Evolutionary conservation across 2,329 filamentous ascomycete species (phyloP).

Genomic region (Basipetospora chlamydospora): DNA sequence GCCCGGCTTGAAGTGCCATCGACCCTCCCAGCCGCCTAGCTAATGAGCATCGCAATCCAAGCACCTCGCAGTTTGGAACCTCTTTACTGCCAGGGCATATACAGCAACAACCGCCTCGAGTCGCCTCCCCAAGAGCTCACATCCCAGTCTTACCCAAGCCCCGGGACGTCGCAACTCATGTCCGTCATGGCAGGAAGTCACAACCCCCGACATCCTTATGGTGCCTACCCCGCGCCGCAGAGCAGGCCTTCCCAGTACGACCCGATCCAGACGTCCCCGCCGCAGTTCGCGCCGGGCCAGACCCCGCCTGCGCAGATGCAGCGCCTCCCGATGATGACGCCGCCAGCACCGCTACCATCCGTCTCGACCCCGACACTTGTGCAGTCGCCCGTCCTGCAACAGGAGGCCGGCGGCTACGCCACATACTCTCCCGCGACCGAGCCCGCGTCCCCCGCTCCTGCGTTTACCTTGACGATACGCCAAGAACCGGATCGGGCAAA

Average conservation of each 20-base stretch:
- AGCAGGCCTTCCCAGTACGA: conserved; percentile 3
- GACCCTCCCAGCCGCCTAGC: neutral
- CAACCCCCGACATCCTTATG: conserved; percentile 4
- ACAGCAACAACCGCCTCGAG: conserved; percentile 4
- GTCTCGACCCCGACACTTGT: conserved; percentile 1
- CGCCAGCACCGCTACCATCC: conserved; percentile 2
- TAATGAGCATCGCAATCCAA: conserved; percentile 6
- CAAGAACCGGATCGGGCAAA: conserved; percentile 55
- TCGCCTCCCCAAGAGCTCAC: conserved; percentile 1
- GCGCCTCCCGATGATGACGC: conserved; percentile 5
- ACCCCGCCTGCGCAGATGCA: conserved; percentile 4
- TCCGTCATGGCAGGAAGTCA: conserved; percentile 4
- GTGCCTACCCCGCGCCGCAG: conserved; percentile 4
- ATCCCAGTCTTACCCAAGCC: conserved; percentile 1
- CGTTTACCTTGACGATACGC: conserved; percentile 33
- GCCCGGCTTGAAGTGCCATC: conserved; percentile 5
- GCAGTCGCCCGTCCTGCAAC: conserved; percentile 3
- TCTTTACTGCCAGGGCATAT: conserved; percentile 6
- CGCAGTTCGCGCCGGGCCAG: conserved; percentile 4
- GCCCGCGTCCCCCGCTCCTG: conserved; percentile 2
- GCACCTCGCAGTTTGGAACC: conserved; percentile 6
- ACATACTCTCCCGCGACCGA: conserved; percentile 4
- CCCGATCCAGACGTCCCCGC: conserved; percentile 2
- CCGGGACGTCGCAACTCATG: conserved; percentile 5
- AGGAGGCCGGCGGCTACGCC: conserved; percentile 1